These are phyloP conservation scores for Trypanosoma conorhini DNA, from an alignment of 208 protist genomes.

Conservation along the genomic window DNA sequence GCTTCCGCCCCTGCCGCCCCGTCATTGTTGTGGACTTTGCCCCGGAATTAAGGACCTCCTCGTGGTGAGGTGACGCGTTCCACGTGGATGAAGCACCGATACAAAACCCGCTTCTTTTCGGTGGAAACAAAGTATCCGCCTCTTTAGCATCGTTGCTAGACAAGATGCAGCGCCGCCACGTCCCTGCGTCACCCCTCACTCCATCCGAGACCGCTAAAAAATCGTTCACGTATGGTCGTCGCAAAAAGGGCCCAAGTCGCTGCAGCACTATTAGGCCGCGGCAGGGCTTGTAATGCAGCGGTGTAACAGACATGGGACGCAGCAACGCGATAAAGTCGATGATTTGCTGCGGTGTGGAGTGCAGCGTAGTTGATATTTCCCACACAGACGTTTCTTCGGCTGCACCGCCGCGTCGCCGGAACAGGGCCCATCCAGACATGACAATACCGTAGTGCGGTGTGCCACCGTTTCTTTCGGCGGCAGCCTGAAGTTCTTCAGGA, in stretches of 20 bases:
- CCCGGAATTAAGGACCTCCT: not conserved
- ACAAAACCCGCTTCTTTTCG: slow-evolving; percentile 1
- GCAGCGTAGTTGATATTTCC: slow-evolving; percentile 69
- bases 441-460: slow-evolving; percentile 69
- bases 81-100: not conserved
- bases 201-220: slow-evolving; percentile 14
- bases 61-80: not conserved
- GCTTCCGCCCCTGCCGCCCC: not conserved
- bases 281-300: slow-evolving; percentile 62
- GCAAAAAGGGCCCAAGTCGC: slow-evolving; percentile 59
- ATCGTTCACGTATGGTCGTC: slow-evolving; percentile 43
- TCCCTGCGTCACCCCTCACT: not conserved
- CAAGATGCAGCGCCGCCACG: not conserved
- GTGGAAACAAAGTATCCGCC: no score
- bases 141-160: not conserved
- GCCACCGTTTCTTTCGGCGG: slow-evolving; percentile 19
- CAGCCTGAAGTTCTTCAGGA: slow-evolving; percentile 32
- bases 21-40: not conserved
- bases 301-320: slow-evolving; percentile 56
- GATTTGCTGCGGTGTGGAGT: slow-evolving; percentile 71
- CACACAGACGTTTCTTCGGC: slow-evolving; percentile 32
- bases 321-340: slow-evolving; percentile 70
- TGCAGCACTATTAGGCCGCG: slow-evolving; percentile 44
- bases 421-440: slow-evolving; percentile 73
- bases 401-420: slow-evolving; percentile 29